Evolutionary conservation across 345 rosid species (phyloP).

Genomic region (Draba incana): DNA sequence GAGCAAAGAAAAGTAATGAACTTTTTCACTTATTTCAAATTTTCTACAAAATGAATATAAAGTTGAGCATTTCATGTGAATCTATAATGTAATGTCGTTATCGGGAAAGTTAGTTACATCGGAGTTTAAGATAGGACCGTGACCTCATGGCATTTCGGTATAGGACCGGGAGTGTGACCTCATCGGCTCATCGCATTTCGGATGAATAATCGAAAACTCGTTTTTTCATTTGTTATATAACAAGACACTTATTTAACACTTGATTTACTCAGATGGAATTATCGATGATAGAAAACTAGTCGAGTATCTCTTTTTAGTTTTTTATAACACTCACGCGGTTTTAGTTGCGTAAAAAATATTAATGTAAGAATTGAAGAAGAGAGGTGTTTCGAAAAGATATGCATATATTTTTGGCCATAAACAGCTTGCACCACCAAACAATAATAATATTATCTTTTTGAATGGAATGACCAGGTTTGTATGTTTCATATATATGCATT

Average conservation of each 20-base stretch:
- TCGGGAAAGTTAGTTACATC: constrained; percentile 31
- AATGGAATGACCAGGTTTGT: constrained; percentile 17
- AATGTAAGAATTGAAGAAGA: not conserved
- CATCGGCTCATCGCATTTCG: constrained; percentile 14
- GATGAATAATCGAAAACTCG: constrained; percentile 3
- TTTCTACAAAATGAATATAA: constrained; percentile 19
- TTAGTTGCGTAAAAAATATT: constrained; percentile 5
- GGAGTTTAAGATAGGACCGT: constrained; percentile 35
- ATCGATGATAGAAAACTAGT: constrained; percentile 14
- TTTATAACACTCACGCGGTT: not conserved
- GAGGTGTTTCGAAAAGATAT: constrained; percentile 16
- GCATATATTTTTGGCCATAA: constrained; percentile 19
- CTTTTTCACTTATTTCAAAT: not conserved
- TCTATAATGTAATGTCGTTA: constrained; percentile 26
- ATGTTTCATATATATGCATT: constrained; percentile 6
- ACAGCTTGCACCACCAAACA: constrained; percentile 34
- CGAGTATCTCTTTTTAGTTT: not conserved
- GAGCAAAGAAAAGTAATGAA: constrained; percentile 6
- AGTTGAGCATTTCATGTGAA: constrained; percentile 21
- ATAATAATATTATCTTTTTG: constrained; percentile 29
- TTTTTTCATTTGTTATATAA: not conserved
- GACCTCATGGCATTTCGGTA: constrained; percentile 15
- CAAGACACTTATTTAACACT: not conserved
- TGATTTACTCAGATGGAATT: constrained; percentile 20
- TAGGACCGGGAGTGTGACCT: constrained; percentile 30